Percentiles rank a stretch among this genome's conserved stretches.
Evolutionary conservation across 495 filamentous ascomycete species (phyloP).

Genomic region (Cudoniella acicularis): DNA sequence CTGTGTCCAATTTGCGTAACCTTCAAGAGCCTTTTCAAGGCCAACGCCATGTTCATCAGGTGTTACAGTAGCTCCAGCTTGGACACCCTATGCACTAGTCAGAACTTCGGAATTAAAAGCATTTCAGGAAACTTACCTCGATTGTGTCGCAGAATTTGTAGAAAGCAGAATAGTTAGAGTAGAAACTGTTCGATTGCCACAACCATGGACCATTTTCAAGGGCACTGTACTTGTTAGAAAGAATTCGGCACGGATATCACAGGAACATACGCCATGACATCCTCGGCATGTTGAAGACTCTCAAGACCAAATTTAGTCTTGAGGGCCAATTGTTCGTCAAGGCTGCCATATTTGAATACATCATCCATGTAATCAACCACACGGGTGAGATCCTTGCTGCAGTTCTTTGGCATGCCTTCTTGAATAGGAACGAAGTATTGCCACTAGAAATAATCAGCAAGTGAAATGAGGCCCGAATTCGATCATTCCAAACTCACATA

Average conservation of each 20-base stretch:
- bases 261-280: conserved; percentile 50
- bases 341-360: conserved; percentile 38
- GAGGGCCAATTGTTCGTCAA: conserved; percentile 41
- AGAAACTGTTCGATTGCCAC: conserved; percentile 53
- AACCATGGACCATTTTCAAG: conserved; percentile 53
- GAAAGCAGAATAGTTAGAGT: conserved; percentile 45
- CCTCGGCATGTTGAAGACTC: conserved; percentile 50
- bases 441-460: conserved; percentile 41
- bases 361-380: conserved; percentile 57
- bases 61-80: conserved; percentile 27
- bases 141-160: conserved; percentile 52
- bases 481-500: conserved; percentile 31
- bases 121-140: conserved; percentile 30
- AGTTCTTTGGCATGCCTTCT: conserved; percentile 61
- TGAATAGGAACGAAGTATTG: conserved; percentile 63
- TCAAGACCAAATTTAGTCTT: conserved; percentile 57
- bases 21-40: conserved; percentile 47
- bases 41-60: conserved; percentile 48
- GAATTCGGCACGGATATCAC: background rate
- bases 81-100: conserved; percentile 25
- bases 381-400: conserved; percentile 50
- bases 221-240: conserved; percentile 25
- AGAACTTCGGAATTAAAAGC: background rate
- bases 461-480: background rate
- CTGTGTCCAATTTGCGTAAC: conserved; percentile 53